Percentiles rank a stretch among this genome's conserved stretches.
Conservation (phyloP, 2,329 filamentous ascomycete genomes). For the Scleromitrula shiraiana region DNA sequence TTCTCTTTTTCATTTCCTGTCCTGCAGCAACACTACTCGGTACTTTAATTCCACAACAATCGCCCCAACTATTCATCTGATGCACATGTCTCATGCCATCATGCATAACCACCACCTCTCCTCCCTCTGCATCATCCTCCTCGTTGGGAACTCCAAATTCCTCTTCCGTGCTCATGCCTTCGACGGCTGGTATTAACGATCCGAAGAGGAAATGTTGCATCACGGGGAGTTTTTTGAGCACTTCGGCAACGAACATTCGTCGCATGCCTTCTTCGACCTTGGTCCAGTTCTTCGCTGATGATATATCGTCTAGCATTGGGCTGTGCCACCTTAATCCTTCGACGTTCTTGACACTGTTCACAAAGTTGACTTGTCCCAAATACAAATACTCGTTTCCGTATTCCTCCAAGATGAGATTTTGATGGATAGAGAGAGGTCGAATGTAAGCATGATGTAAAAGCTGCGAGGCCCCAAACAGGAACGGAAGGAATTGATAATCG, state of each 20-base stretch:
- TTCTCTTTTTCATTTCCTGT: slow-evolving; percentile 74
- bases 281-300: slow-evolving; percentile 75
- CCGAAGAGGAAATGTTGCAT: slow-evolving; percentile 99
- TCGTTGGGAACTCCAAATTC: slow-evolving; percentile 40
- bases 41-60: slow-evolving; percentile 97
- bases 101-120: slow-evolving; percentile 55
- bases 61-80: slow-evolving; percentile 71
- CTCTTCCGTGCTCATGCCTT: slow-evolving; percentile 68
- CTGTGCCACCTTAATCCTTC: slow-evolving; percentile 93
- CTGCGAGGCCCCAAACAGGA: slow-evolving; percentile 89
- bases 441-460: slow-evolving; percentile 76
- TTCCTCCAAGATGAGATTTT: slow-evolving; percentile 79
- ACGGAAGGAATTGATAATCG: slow-evolving; percentile 95
- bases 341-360: slow-evolving; percentile 94
- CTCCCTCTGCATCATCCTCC: slow-evolving; percentile 44
- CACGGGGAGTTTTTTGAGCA: slow-evolving; percentile 85
- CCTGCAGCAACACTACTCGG: slow-evolving; percentile 89
- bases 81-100: slow-evolving; percentile 65
- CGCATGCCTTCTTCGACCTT: slow-evolving; percentile 96
- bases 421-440: slow-evolving; percentile 76
- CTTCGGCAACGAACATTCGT: slow-evolving; percentile 92
- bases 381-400: slow-evolving; percentile 80
- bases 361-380: slow-evolving; percentile 84
- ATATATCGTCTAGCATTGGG: slow-evolving; percentile 98
- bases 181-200: slow-evolving; percentile 67